phyloP scores from a whole-genome alignment of 2,329 filamentous ascomycete species.

The Neoscytalidium dimidiatum region DNA sequence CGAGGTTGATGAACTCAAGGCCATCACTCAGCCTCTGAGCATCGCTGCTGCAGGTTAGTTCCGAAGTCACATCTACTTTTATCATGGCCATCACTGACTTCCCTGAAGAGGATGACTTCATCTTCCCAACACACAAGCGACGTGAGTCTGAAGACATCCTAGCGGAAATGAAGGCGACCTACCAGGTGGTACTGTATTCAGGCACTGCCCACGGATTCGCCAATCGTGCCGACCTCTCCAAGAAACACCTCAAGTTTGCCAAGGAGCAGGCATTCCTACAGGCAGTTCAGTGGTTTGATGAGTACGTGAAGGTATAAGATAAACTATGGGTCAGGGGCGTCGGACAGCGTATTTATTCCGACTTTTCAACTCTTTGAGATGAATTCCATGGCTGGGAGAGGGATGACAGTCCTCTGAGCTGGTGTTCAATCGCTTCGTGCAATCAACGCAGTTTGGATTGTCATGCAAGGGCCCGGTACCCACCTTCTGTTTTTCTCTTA shows the following conservation, averaged over 20 bases:
- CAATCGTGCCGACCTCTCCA: constrained; percentile 64
- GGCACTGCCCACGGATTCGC: constrained; percentile 74
- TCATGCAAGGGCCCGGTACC: too few species aligned
- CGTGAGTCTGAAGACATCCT: constrained; percentile 62
- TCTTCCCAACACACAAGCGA: constrained; percentile 60
- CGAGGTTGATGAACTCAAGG: constrained; percentile 59
- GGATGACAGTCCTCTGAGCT: too few species aligned
- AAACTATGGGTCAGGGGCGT: not conserved
- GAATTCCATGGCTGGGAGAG: too few species aligned
- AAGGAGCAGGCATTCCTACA: constrained; percentile 82
- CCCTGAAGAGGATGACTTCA: constrained; percentile 56
- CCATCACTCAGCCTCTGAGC: constrained; percentile 58
- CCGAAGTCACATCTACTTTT: not conserved
- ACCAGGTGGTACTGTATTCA: constrained; percentile 76
- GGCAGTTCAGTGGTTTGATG: constrained; percentile 75
- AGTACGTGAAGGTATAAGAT: constrained; percentile 53
- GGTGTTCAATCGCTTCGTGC: too few species aligned
- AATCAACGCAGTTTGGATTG: too few species aligned
- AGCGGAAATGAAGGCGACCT: constrained; percentile 55
- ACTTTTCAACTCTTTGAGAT: too few species aligned
- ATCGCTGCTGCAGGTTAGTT: constrained; percentile 62
- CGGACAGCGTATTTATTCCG: too few species aligned
- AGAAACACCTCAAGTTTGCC: constrained; percentile 63
- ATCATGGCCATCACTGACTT: not conserved
- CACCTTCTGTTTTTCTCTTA: too few species aligned